These are phyloP conservation scores for Urostyla sp. DNA, from an alignment of 73 alveolate genomes.

Conservation along the genomic window DNA sequence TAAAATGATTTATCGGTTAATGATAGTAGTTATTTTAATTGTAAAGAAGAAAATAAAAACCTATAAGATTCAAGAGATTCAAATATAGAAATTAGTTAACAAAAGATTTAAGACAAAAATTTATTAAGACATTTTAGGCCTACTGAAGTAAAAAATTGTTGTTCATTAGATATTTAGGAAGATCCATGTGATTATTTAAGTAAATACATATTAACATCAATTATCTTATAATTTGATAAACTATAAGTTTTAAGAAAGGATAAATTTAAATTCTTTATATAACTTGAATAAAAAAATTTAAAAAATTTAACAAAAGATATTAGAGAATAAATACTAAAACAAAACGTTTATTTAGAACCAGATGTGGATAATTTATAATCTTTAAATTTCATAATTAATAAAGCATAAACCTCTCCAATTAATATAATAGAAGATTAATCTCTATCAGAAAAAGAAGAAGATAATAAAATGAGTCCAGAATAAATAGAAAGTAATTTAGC, in stretches of 20 bases:
- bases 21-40: no score
- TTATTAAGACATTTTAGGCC: no score
- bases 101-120: no score
- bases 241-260: slow-evolving; percentile 27
- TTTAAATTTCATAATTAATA: no score
- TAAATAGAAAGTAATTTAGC: slow-evolving; percentile 14
- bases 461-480: neutral
- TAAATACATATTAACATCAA: slow-evolving; percentile 14
- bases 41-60: no score
- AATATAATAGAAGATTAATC: neutral
- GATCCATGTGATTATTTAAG: slow-evolving; percentile 9
- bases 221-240: slow-evolving; percentile 11
- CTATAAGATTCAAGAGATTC: no score
- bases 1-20: no score
- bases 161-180: neutral
- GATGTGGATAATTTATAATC: neutral
- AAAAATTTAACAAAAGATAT: slow-evolving; percentile 30
- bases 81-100: no score
- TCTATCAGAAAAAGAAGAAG: neutral
- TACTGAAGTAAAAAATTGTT: no score
- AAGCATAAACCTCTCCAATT: neutral
- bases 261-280: slow-evolving; percentile 2
- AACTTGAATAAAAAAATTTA: neutral
- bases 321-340: slow-evolving; percentile 1
- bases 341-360: neutral